Percentiles rank a stretch among this genome's conserved stretches.
These are phyloP conservation scores for Corchorus capsularis DNA, from an alignment of 345 rosid species.

Conservation along the genomic window DNA sequence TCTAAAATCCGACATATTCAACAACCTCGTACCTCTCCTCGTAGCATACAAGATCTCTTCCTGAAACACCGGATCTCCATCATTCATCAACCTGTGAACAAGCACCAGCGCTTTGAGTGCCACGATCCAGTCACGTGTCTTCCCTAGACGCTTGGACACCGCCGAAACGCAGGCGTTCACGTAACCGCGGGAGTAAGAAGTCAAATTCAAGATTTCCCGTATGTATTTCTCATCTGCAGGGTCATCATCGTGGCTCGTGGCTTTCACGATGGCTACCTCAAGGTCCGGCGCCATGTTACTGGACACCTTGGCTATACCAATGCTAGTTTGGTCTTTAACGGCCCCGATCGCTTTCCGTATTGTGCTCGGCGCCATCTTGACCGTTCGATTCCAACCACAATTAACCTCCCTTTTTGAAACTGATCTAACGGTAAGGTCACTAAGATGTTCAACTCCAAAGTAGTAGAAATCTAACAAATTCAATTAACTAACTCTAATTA, in stretches of 20 bases:
- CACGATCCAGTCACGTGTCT: slow-evolving; percentile 91
- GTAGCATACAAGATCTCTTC: slow-evolving; percentile 80
- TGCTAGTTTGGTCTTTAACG: slow-evolving; percentile 80
- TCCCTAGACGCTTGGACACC: slow-evolving; percentile 71
- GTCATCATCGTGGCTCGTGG: slow-evolving; percentile 93
- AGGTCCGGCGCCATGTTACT: slow-evolving; percentile 90
- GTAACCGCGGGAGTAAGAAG: slow-evolving; percentile 79
- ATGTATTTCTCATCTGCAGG: slow-evolving; percentile 79
- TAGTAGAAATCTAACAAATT: not conserved
- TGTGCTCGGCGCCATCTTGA: slow-evolving; percentile 65
- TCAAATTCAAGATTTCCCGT: slow-evolving; percentile 74
- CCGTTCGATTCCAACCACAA: slow-evolving; percentile 15
- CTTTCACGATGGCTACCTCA: slow-evolving; percentile 91
- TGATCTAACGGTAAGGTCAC: slow-evolving; percentile 18
- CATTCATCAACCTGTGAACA: slow-evolving; percentile 66
- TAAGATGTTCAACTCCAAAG: not conserved
- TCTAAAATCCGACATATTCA: slow-evolving; percentile 80
- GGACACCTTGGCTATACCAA: slow-evolving; percentile 72
- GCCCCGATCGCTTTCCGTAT: slow-evolving; percentile 86
- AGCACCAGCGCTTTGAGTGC: slow-evolving; percentile 80
- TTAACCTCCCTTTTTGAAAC: not conserved
- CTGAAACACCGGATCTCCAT: slow-evolving; percentile 68
- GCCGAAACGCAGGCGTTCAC: slow-evolving; percentile 71
- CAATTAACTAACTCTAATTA: slow-evolving; percentile 8
- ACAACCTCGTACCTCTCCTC: slow-evolving; percentile 73